These are phyloP conservation scores for Cylindrotheca fusiformis DNA, from an alignment of 108 stramenopile genomes.

Conservation along the genomic window DNA sequence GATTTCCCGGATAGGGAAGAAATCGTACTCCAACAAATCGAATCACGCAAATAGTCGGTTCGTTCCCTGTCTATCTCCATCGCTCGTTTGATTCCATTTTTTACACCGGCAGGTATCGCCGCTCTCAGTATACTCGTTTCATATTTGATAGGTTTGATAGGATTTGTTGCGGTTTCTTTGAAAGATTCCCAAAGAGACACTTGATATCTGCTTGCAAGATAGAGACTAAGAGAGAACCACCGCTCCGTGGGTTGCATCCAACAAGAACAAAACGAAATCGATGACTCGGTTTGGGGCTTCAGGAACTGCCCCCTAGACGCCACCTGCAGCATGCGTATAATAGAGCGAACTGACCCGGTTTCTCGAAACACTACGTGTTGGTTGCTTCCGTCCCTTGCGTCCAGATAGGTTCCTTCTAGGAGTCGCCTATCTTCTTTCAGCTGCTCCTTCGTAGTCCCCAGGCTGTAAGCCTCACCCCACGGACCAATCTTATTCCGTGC, in stretches of 20 bases:
- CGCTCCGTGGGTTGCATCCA: constrained; percentile 70
- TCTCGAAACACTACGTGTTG: too few species aligned
- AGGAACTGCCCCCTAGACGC: constrained; percentile 46
- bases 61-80: background rate
- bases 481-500: constrained; percentile 33
- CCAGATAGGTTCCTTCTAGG: constrained; percentile 19
- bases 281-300: background rate
- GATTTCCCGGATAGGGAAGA: background rate
- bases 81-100: background rate
- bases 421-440: constrained; percentile 30
- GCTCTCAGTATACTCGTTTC: background rate
- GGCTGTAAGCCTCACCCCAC: constrained; percentile 35
- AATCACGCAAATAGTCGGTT: constrained; percentile 10
- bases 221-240: constrained; percentile 79
- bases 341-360: too few species aligned
- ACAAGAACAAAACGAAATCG: constrained; percentile 26
- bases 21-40: constrained; percentile 5
- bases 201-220: constrained; percentile 71
- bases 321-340: constrained; percentile 36
- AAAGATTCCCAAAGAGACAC: constrained; percentile 55
- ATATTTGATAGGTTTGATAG: too few species aligned
- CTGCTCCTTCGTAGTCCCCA: constrained; percentile 44
- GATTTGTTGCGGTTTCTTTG: constrained; percentile 12
- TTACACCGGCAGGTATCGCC: constrained; percentile 1
- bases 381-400: too few species aligned